Evolutionary conservation across 2,329 filamentous ascomycete genomes (phyloP).

Genomic region (Calonectria crousiana): DNA sequence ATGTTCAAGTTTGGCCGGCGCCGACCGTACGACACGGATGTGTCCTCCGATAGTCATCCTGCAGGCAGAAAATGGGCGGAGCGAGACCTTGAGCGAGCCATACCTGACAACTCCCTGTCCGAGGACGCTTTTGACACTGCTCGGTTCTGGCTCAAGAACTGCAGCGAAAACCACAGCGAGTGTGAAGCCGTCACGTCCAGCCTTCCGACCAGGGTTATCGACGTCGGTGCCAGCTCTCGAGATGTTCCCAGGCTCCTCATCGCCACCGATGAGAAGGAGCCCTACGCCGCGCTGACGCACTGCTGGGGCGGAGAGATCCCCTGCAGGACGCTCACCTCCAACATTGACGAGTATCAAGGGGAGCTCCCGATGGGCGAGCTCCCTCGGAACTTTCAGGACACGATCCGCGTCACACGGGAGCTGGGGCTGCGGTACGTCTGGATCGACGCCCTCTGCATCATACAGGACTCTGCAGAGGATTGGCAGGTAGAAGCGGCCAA

Average conservation of each 20-base stretch:
- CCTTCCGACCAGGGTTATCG: neutral
- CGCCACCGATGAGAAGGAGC: neutral
- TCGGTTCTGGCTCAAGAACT: neutral
- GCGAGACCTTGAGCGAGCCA: neutral
- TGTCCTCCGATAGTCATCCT: neutral
- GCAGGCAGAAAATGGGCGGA: neutral
- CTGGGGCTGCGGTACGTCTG: constrained; percentile 4
- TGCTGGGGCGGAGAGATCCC: neutral
- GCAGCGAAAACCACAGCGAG: neutral
- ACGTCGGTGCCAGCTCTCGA: neutral
- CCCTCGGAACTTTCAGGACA: neutral
- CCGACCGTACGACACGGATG: neutral
- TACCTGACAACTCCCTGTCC: neutral
- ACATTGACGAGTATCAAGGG: neutral
- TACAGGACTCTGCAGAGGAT: constrained; percentile 1
- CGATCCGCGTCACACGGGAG: neutral
- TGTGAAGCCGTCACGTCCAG: neutral
- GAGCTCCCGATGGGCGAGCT: neutral
- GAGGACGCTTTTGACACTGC: constrained; percentile 2
- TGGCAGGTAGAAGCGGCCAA: neutral
- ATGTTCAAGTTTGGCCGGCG: neutral
- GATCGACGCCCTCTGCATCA: constrained; percentile 11
- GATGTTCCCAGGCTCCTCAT: neutral
- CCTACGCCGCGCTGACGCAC: neutral
- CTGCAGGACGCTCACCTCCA: neutral